phyloP scores from a whole-genome alignment of 1,284 basidiomycete species.

The Puccinia hordei region DNA sequence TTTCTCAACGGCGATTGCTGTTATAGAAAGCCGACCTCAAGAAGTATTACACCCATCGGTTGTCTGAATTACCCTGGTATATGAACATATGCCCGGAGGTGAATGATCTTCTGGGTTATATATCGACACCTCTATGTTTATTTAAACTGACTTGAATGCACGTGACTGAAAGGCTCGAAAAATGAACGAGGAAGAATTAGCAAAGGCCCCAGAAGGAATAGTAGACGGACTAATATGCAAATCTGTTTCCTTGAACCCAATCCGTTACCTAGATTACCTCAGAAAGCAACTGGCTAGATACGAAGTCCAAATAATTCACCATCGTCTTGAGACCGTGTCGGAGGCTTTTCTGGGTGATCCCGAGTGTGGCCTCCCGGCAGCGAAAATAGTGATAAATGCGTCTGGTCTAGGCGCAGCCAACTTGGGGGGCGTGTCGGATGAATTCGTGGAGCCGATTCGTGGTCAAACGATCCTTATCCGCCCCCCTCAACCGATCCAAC shows the following conservation, averaged over 20 bases:
- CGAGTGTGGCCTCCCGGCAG: background rate
- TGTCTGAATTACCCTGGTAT: slow-evolving; percentile 42
- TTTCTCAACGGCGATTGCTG: background rate
- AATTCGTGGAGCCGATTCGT: slow-evolving; percentile 33
- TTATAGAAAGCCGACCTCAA: slow-evolving; percentile 26
- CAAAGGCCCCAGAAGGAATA: slow-evolving; percentile 5
- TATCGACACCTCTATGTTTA: background rate
- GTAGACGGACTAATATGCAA: slow-evolving; percentile 31
- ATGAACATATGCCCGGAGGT: slow-evolving; percentile 37
- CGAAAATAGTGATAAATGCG: slow-evolving; percentile 41
- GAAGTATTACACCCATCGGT: slow-evolving; percentile 27
- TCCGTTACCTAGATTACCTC: slow-evolving; percentile 27
- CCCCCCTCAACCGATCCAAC: slow-evolving; percentile 25
- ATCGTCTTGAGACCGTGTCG: slow-evolving; percentile 26
- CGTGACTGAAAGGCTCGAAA: background rate
- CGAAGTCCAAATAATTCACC: slow-evolving; percentile 31
- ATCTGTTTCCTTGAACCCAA: slow-evolving; percentile 30
- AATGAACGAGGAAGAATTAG: slow-evolving; percentile 17
- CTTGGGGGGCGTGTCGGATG: slow-evolving; percentile 28
- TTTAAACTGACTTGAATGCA: background rate
- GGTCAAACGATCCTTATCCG: slow-evolving; percentile 27
- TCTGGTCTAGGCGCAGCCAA: slow-evolving; percentile 32
- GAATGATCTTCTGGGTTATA: background rate
- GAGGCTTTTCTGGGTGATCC: slow-evolving; percentile 27
- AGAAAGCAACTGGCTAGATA: slow-evolving; percentile 1